Conservation (phyloP, 345 rosid species). For the Gynandropsis gynandra region DNA sequence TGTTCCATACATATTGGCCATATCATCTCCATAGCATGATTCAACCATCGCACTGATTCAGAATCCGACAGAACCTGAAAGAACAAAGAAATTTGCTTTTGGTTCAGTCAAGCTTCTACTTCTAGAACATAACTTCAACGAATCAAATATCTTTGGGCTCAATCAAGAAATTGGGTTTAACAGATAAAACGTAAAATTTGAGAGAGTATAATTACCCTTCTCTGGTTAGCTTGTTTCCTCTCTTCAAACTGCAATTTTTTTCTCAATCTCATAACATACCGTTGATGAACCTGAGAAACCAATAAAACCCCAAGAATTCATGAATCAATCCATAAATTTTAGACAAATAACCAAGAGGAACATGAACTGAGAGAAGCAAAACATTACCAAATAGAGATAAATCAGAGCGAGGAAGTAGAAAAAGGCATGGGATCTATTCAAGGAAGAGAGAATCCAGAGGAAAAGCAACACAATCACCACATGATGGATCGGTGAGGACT, state of each 20-base stretch:
- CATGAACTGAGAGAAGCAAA: too few relatives aligned
- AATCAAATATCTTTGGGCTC: too few relatives aligned
- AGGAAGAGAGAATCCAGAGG: slow-evolving; percentile 62
- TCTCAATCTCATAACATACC: slow-evolving; percentile 48
- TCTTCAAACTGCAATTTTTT: slow-evolving; percentile 60
- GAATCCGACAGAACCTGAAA: slow-evolving; percentile 68
- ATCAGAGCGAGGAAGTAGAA: slow-evolving; percentile 50
- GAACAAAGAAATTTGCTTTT: slow-evolving; percentile 13
- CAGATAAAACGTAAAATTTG: too few relatives aligned
- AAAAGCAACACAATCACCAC: slow-evolving; percentile 51
- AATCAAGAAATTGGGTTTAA: too few relatives aligned
- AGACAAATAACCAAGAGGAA: background rate
- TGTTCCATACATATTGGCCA: slow-evolving; percentile 96
- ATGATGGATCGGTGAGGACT: slow-evolving; percentile 62
- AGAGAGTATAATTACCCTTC: slow-evolving; percentile 41
- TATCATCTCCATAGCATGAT: slow-evolving; percentile 71
- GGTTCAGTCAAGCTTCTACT: too few relatives aligned
- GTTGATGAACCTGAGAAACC: slow-evolving; percentile 60
- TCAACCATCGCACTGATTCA: slow-evolving; percentile 88
- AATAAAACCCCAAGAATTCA: background rate
- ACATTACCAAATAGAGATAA: slow-evolving; percentile 63
- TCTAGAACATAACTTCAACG: too few relatives aligned
- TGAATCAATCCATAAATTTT: background rate
- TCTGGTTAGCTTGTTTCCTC: slow-evolving; percentile 55
- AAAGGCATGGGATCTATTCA: slow-evolving; percentile 43